phyloP scores from a whole-genome alignment of 345 rosid species.

The Murraya koenigii region DNA sequence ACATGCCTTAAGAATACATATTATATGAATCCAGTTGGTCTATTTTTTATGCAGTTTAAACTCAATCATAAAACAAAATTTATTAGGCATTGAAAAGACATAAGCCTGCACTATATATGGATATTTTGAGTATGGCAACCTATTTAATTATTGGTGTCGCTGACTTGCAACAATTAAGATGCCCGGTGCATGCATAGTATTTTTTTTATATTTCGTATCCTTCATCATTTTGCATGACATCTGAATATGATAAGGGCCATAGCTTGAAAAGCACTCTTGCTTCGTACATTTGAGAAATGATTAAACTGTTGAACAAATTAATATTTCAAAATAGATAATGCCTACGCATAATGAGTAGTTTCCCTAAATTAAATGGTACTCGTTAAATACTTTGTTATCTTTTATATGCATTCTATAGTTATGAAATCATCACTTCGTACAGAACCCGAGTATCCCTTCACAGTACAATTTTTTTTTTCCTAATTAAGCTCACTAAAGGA shows the following conservation, averaged over 20 bases:
- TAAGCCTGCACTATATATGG: background rate
- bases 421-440: background rate
- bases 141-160: slow-evolving; percentile 20
- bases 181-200: background rate
- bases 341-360: slow-evolving; percentile 7
- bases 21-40: too few species aligned
- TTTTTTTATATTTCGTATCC: background rate
- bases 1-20: too few species aligned
- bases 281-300: slow-evolving; percentile 13
- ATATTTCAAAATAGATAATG: background rate
- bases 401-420: background rate
- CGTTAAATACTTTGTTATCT: too few species aligned
- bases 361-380: slow-evolving; percentile 1
- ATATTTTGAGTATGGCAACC: slow-evolving; percentile 6
- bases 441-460: too few species aligned
- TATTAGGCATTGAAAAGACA: slow-evolving; percentile 7
- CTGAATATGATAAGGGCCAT: background rate
- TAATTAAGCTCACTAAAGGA: background rate
- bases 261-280: background rate
- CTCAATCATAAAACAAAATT: background rate
- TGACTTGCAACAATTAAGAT: slow-evolving; percentile 7
- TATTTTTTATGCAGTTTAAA: background rate
- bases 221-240: slow-evolving; percentile 16
- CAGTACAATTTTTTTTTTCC: too few species aligned
- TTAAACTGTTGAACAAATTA: background rate